Conservation (phyloP, 148 eudicot species). For the Gaultheria prostrata region DNA sequence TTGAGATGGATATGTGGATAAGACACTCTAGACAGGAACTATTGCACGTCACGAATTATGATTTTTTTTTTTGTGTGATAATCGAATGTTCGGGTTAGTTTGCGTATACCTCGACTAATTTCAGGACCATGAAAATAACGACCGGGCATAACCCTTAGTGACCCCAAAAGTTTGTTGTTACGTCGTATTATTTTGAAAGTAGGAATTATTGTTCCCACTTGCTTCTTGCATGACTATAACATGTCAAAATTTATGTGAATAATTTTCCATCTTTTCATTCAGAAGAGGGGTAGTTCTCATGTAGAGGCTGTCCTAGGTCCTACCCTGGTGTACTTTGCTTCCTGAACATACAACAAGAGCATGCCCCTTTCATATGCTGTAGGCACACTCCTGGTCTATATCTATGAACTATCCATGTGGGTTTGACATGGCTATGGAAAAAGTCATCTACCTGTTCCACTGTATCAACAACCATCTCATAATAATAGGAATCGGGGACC, state of each 20-base stretch:
- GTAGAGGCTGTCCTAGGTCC: not conserved
- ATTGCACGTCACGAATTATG: not conserved
- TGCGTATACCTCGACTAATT: no score
- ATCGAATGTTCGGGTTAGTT: no score
- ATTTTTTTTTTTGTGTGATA: no score
- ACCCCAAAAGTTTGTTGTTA: no score
- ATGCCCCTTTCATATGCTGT: not conserved
- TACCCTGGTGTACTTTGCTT: not conserved
- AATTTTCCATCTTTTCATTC: not conserved
- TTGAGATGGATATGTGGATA: not conserved
- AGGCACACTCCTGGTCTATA: not conserved
- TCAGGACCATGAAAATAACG: no score
- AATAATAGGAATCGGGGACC: not conserved
- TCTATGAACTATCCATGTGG: not conserved
- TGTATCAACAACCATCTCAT: not conserved
- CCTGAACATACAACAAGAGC: not conserved
- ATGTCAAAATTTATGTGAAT: not conserved
- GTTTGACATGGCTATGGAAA: not conserved
- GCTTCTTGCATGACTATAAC: not conserved
- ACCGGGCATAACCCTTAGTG: no score
- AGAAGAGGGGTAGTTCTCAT: not conserved
- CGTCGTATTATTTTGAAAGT: no score
- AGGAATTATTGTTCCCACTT: not conserved
- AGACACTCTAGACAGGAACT: not conserved
- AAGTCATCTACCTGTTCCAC: not conserved